Conservation (phyloP, 768 basidiomycete species). For the Imleria badia region DNA sequence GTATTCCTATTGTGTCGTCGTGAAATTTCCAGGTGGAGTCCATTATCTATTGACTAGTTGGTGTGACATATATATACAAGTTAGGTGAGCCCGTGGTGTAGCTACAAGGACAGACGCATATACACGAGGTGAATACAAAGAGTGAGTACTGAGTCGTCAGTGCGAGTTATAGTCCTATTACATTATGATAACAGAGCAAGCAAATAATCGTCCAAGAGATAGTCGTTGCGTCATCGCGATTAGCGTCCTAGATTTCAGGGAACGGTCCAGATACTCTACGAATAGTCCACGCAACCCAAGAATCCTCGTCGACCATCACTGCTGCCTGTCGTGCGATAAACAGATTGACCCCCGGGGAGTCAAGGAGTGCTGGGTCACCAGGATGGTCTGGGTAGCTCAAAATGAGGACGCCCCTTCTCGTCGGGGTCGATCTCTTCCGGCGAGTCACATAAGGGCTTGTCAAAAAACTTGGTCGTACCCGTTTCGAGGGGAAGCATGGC, state of each 20-base stretch:
- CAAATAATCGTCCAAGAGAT: not conserved
- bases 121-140: constrained; percentile 1
- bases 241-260: not conserved
- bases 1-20: not conserved
- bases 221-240: not conserved
- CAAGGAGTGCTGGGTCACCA: not conserved
- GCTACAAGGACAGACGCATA: constrained; percentile 1
- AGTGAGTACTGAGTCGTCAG: not conserved
- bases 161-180: constrained; percentile 2
- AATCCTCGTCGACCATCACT: not conserved
- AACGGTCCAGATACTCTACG: not conserved
- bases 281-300: not conserved
- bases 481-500: not conserved
- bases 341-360: not conserved
- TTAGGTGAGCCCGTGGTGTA: constrained; percentile 7
- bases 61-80: not conserved
- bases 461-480: constrained; percentile 2
- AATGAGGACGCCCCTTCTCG: not conserved
- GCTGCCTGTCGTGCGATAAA: not conserved
- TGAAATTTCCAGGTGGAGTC: not conserved
- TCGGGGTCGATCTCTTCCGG: constrained; percentile 15
- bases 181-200: constrained; percentile 4
- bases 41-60: not conserved
- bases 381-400: not conserved
- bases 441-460: constrained; percentile 22